These are phyloP conservation scores for Thalassiosira delicatula DNA, from an alignment of 352 stramenopile genomes.

Conservation along the genomic window DNA sequence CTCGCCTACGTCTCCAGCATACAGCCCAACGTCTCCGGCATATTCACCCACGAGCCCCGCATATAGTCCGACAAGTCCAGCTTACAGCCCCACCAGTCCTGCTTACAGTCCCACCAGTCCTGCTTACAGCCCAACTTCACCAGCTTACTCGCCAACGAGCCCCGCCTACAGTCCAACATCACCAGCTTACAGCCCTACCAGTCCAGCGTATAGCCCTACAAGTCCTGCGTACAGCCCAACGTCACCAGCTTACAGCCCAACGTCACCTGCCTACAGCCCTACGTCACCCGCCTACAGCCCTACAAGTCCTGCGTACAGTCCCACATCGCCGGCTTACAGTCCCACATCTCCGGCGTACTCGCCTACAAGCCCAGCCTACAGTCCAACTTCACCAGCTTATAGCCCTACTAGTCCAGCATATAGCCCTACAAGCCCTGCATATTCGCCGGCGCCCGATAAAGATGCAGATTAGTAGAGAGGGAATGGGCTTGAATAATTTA, in stretches of 20 bases:
- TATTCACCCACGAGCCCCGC: constrained; percentile 79
- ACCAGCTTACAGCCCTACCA: constrained; percentile 86
- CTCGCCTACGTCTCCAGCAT: constrained; percentile 85
- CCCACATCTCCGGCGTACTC: constrained; percentile 89
- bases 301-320: constrained; percentile 82
- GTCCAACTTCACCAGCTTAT: constrained; percentile 88
- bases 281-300: constrained; percentile 81
- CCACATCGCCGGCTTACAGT: constrained; percentile 84
- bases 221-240: constrained; percentile 85
- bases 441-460: constrained; percentile 84
- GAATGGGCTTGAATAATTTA: too few relatives aligned
- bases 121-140: constrained; percentile 87
- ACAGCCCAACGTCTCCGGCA: constrained; percentile 86
- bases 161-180: constrained; percentile 90
- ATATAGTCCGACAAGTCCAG: not conserved
- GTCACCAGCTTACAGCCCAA: constrained; percentile 82
- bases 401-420: constrained; percentile 84
- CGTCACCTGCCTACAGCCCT: constrained; percentile 79
- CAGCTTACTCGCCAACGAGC: constrained; percentile 87
- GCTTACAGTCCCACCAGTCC: constrained; percentile 11
- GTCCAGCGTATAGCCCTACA: constrained; percentile 85
- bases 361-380: constrained; percentile 84
- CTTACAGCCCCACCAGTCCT: constrained; percentile 79
- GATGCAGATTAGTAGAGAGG: too few relatives aligned
- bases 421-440: constrained; percentile 79